Percentiles rank a stretch among this genome's conserved stretches.
Conservation (phyloP, 106 monocot species). For the Allium fistulosum region DNA sequence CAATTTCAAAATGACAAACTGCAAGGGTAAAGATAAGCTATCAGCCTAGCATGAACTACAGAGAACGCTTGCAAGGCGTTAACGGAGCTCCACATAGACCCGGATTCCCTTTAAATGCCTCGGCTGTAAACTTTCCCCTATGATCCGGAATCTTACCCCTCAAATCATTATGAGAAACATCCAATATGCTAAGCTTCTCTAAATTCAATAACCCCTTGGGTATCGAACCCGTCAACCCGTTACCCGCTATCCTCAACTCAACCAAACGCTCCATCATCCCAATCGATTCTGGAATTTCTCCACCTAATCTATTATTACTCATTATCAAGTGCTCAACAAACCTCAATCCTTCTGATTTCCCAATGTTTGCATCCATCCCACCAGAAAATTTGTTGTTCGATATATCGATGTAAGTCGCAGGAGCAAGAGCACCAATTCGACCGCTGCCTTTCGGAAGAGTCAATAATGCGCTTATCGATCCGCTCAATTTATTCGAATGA, state of each 20-base stretch:
- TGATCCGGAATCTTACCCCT: conserved; percentile 3
- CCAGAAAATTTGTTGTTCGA: not conserved
- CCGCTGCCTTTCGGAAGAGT: not conserved
- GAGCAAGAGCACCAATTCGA: not conserved
- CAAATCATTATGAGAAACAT: not conserved
- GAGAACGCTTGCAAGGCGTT: not conserved
- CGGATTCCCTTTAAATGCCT: not conserved
- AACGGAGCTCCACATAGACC: conserved; percentile 6
- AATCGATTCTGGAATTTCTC: conserved; percentile 1
- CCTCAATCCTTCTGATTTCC: no score
- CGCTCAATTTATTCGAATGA: not conserved
- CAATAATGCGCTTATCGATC: not conserved
- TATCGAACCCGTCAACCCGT: conserved; percentile 6
- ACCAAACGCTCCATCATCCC: not conserved
- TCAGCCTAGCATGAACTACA: no score
- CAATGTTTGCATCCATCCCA: no score
- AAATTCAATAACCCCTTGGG: not conserved
- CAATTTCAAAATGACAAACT: no score
- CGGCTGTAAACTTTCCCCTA: not conserved
- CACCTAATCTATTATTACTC: not conserved
- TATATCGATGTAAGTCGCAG: not conserved
- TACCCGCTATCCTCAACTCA: conserved; percentile 1
- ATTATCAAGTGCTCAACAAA: no score
- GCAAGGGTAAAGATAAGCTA: no score
- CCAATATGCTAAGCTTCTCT: not conserved